These are phyloP conservation scores for Cladosporium halotolerans DNA, from an alignment of 2,329 filamentous ascomycete species.

Conservation along the genomic window DNA sequence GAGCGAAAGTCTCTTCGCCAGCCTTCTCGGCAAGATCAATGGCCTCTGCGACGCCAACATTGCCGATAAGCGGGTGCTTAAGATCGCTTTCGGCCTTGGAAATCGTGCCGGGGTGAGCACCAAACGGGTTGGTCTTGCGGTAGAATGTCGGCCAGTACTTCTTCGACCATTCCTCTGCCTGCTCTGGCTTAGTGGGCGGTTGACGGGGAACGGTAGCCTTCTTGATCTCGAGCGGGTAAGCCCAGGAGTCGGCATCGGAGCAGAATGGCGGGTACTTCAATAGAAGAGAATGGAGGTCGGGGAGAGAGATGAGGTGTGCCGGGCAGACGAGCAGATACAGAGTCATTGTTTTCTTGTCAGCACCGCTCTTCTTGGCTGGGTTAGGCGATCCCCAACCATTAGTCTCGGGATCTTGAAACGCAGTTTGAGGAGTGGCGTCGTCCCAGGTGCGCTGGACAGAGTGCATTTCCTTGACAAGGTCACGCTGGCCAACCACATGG, in stretches of 20 bases:
- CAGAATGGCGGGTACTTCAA: slow-evolving; percentile 35
- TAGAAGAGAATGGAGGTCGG: slow-evolving; percentile 45
- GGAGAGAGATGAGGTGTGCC: slow-evolving; percentile 44
- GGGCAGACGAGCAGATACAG: slow-evolving; percentile 50
- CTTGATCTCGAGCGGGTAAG: slow-evolving; percentile 49
- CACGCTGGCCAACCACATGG: slow-evolving; percentile 28
- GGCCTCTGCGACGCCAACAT: slow-evolving; percentile 49
- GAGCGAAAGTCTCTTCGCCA: slow-evolving; percentile 52
- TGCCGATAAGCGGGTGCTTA: slow-evolving; percentile 29
- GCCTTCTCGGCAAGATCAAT: slow-evolving; percentile 62
- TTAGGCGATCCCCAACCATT: slow-evolving; percentile 50
- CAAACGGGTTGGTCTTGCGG: slow-evolving; percentile 79
- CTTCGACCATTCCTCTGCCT: slow-evolving; percentile 67
- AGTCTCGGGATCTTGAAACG: slow-evolving; percentile 26
- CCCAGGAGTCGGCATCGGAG: slow-evolving; percentile 30
- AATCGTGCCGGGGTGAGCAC: slow-evolving; percentile 72
- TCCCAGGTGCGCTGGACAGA: slow-evolving; percentile 27
- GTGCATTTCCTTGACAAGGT: slow-evolving; percentile 30
- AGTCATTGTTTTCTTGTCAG: slow-evolving; percentile 28
- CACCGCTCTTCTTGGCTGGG: slow-evolving; percentile 53
- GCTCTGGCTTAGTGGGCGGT: slow-evolving; percentile 67
- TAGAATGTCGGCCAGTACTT: slow-evolving; percentile 82
- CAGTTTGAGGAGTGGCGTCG: slow-evolving; percentile 22
- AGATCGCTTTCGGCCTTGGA: slow-evolving; percentile 65
- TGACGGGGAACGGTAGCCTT: slow-evolving; percentile 64